phyloP scores from a whole-genome alignment of 108 stramenopile species.

The Cyclotella sp. region DNA sequence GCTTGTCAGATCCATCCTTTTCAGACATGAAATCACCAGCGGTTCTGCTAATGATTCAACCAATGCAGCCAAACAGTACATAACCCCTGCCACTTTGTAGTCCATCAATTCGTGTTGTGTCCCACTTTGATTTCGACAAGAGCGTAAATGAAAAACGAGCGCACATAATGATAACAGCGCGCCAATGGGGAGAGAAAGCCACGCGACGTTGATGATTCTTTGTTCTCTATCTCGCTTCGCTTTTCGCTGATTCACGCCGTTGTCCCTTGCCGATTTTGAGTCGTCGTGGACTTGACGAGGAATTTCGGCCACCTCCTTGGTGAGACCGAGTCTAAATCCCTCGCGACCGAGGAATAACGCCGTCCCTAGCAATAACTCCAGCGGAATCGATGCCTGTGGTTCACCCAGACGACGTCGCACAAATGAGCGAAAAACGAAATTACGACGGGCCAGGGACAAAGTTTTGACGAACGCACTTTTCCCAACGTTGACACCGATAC shows the following conservation, averaged over 20 bases:
- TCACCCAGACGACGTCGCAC: neutral
- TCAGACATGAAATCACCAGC: constrained; percentile 64
- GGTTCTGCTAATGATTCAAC: constrained; percentile 83
- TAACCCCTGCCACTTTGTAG: constrained; percentile 74
- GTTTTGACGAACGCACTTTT: constrained; percentile 10
- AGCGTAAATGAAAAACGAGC: constrained; percentile 41
- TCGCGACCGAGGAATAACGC: constrained; percentile 88
- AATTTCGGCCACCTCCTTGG: constrained; percentile 46
- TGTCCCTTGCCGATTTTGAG: neutral
- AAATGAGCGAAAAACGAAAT: neutral
- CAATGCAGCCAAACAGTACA: constrained; percentile 81
- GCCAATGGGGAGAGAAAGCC: constrained; percentile 55
- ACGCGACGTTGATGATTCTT: constrained; percentile 55
- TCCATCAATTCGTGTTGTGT: constrained; percentile 40
- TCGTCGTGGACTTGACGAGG: no score
- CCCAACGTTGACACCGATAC: constrained; percentile 75
- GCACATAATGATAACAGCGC: constrained; percentile 42
- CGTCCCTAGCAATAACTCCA: constrained; percentile 82
- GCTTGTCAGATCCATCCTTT: constrained; percentile 64
- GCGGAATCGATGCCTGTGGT: constrained; percentile 62
- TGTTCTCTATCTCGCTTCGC: constrained; percentile 25
- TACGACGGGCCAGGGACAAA: neutral
- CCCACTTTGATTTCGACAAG: constrained; percentile 16
- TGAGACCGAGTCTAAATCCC: constrained; percentile 86
- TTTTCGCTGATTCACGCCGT: neutral